Conservation (phyloP, 2,329 filamentous ascomycete genomes). For the Chrysosporium queenslandicum region DNA sequence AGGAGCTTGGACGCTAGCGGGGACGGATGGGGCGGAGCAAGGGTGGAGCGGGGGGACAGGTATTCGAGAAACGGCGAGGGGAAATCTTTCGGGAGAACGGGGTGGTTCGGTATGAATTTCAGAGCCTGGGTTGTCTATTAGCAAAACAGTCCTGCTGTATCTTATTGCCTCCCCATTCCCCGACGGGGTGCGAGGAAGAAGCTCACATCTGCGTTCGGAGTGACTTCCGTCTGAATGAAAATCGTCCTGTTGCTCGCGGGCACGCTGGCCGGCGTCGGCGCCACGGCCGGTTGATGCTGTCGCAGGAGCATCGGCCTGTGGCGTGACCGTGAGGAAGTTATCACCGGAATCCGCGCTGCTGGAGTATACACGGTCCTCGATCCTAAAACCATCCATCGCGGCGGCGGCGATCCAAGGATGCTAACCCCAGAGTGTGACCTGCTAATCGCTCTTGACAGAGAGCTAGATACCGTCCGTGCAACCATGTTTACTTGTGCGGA, state of each 20-base stretch:
- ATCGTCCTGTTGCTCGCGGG: constrained; percentile 57
- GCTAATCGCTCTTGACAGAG: neutral
- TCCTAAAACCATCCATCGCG: constrained; percentile 2
- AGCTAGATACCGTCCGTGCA: constrained; percentile 8
- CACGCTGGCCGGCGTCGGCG: constrained; percentile 30
- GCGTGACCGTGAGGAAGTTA: constrained; percentile 39
- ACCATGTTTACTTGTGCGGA: constrained; percentile 3
- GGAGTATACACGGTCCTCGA: constrained; percentile 25
- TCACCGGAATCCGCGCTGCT: constrained; percentile 34
- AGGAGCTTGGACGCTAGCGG: constrained; percentile 82
- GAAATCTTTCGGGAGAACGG: constrained; percentile 65
- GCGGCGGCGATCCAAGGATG: neutral
- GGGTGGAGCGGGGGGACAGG: constrained; percentile 73
- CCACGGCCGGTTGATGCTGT: constrained; percentile 31
- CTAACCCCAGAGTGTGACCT: neutral
- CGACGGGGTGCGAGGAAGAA: no score
- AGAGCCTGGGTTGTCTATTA: constrained; percentile 44
- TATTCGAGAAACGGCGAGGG: constrained; percentile 81
- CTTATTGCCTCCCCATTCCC: neutral
- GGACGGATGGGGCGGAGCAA: constrained; percentile 80
- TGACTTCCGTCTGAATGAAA: constrained; percentile 95
- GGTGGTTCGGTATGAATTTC: constrained; percentile 90
- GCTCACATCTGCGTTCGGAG: constrained; percentile 77
- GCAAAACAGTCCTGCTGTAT: neutral
- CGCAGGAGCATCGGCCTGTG: constrained; percentile 39